Conservation (phyloP, 31 red algal genomes). For the Bonnemaisonia californica region DNA sequence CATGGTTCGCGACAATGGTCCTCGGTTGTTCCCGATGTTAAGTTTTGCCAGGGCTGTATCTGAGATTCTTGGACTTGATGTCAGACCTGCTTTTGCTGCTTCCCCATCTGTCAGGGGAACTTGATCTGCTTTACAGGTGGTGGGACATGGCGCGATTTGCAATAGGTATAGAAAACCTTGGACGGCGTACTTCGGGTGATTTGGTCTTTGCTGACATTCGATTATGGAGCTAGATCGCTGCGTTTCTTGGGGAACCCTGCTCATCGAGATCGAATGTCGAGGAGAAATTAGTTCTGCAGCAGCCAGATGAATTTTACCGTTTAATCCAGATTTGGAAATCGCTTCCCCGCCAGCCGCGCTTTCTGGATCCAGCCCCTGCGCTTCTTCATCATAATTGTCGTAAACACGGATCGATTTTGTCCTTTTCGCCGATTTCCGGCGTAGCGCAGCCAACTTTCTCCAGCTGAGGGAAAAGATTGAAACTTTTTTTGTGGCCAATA, state of each 20-base stretch:
- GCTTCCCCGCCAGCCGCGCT: slow-evolving; percentile 68
- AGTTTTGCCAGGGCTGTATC: not conserved
- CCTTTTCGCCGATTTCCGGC: slow-evolving; percentile 32
- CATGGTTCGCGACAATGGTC: slow-evolving; percentile 28
- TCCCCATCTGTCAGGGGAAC: slow-evolving; percentile 14
- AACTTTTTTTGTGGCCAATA: slow-evolving; percentile 53
- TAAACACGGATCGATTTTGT: slow-evolving; percentile 53
- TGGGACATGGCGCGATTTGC: slow-evolving; percentile 22
- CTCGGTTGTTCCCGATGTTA: not conserved
- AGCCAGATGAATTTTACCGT: not conserved
- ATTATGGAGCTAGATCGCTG: slow-evolving; percentile 38
- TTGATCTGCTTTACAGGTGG: slow-evolving; percentile 2
- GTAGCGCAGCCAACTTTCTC: slow-evolving; percentile 35
- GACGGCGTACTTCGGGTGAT: slow-evolving; percentile 58
- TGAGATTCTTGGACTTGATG: not conserved
- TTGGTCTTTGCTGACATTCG: slow-evolving; percentile 22
- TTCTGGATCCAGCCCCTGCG: slow-evolving; percentile 65
- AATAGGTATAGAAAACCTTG: slow-evolving; percentile 42
- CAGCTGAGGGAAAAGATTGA: slow-evolving; percentile 41
- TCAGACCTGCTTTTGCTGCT: slow-evolving; percentile 11
- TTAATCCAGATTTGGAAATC: slow-evolving; percentile 42
- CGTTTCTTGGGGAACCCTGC: slow-evolving; percentile 12
- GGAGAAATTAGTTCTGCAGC: not conserved
- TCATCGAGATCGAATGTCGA: not conserved
- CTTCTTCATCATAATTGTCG: slow-evolving; percentile 73